Evolutionary conservation across 129 eudicot species (phyloP).

Genomic region (Tagetes erecta): DNA sequence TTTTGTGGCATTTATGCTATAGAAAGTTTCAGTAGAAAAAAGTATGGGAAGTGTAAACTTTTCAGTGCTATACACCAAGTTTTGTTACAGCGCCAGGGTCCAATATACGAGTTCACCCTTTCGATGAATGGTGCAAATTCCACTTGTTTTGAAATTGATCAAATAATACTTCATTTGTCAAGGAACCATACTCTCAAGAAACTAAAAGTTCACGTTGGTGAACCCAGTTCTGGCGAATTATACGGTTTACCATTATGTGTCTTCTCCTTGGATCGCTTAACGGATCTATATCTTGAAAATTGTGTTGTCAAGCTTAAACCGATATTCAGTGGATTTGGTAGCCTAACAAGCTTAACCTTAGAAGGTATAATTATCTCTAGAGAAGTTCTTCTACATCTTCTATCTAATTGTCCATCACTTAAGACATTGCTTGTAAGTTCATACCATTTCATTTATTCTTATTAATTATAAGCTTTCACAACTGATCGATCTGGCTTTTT

Average conservation of each 20-base stretch:
- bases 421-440: constrained; percentile 3
- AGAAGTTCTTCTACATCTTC: neutral
- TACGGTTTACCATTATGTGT: neutral
- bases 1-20: no score
- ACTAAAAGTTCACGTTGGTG: neutral
- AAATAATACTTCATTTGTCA: neutral
- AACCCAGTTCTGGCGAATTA: no score
- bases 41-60: neutral
- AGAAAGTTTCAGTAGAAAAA: neutral
- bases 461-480: neutral
- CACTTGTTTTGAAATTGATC: neutral
- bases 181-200: neutral
- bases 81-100: constrained; percentile 11
- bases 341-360: constrained; percentile 10
- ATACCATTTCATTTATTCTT: no score
- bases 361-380: neutral
- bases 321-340: neutral
- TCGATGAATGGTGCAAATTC: neutral
- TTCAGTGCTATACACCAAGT: constrained; percentile 9
- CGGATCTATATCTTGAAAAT: neutral
- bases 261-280: neutral
- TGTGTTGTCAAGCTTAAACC: neutral
- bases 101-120: constrained; percentile 10
- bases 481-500: neutral
- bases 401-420: constrained; percentile 9